These are phyloP conservation scores for Suhomyces bolitotheri DNA, from an alignment of 1,139 yeast species.

Conservation along the genomic window DNA sequence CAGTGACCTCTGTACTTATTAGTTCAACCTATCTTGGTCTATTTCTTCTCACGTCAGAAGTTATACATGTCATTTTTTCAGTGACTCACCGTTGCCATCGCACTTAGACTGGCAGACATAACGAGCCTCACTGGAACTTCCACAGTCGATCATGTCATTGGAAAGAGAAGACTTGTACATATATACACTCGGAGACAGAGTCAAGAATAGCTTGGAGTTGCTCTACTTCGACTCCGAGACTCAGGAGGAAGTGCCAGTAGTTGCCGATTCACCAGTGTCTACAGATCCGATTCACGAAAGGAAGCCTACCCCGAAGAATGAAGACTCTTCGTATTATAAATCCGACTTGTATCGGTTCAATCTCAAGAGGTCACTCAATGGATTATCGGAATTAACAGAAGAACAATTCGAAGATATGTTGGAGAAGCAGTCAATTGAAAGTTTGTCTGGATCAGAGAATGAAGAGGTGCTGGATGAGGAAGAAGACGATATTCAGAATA, in stretches of 20 bases:
- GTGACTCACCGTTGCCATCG: slow-evolving; percentile 3
- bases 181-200: slow-evolving; percentile 45
- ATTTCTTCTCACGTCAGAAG: too few relatives aligned
- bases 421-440: slow-evolving; percentile 53
- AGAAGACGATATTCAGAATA: slow-evolving; percentile 11
- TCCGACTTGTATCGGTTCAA: slow-evolving; percentile 65
- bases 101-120: too few relatives aligned
- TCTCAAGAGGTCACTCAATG: slow-evolving; percentile 51
- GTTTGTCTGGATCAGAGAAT: slow-evolving; percentile 59
- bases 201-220: slow-evolving; percentile 52
- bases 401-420: slow-evolving; percentile 59
- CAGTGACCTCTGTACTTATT: too few relatives aligned
- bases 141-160: slow-evolving; percentile 12
- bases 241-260: slow-evolving; percentile 19
- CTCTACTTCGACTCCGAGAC: slow-evolving; percentile 58
- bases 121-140: too few relatives aligned
- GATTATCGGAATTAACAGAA: slow-evolving; percentile 51
- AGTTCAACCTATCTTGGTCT: too few relatives aligned
- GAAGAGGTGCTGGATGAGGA: slow-evolving; percentile 27
- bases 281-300: neutral
- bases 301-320: neutral
- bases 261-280: neutral
- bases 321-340: slow-evolving; percentile 41
- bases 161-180: slow-evolving; percentile 50
- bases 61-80: too few relatives aligned